Percentiles rank a stretch among this genome's conserved stretches.
phyloP scores from a whole-genome alignment of 257 asterid species.

The Rubia yunnanensis region DNA sequence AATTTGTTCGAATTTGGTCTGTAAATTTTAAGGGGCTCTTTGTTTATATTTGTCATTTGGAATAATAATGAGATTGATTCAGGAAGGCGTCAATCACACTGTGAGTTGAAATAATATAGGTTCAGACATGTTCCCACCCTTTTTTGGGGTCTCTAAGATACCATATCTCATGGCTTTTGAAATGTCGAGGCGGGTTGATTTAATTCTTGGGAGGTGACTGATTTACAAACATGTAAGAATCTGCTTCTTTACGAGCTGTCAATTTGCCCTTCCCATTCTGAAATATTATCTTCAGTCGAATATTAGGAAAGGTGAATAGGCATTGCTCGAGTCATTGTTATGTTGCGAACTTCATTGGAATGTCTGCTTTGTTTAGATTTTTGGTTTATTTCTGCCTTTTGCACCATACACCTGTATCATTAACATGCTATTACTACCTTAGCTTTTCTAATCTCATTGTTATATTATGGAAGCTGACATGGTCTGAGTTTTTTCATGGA shows the following conservation, averaged over 20 bases:
- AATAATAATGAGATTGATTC: neutral
- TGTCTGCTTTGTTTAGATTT: neutral
- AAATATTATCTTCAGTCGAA: neutral
- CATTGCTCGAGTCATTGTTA: neutral
- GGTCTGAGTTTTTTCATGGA: neutral
- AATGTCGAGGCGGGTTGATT: neutral
- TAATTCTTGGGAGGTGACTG: neutral
- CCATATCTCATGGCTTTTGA: neutral
- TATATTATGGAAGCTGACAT: neutral
- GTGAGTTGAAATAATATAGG: neutral
- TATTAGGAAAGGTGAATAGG: neutral
- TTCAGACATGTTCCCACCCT: neutral
- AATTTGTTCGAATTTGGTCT: too few relatives aligned
- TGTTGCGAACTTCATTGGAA: neutral
- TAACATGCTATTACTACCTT: neutral
- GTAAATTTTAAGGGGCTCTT: neutral
- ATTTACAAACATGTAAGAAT: neutral
- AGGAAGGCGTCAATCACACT: neutral
- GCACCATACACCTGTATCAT: neutral
- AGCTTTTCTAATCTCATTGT: neutral
- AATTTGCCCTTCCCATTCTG: neutral
- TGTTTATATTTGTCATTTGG: neutral
- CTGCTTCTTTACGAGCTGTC: neutral
- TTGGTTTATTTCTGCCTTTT: neutral
- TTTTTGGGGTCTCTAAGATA: neutral